Evolutionary conservation across 441 rosid genomes (phyloP).

Genomic region (Populus tomentosa): DNA sequence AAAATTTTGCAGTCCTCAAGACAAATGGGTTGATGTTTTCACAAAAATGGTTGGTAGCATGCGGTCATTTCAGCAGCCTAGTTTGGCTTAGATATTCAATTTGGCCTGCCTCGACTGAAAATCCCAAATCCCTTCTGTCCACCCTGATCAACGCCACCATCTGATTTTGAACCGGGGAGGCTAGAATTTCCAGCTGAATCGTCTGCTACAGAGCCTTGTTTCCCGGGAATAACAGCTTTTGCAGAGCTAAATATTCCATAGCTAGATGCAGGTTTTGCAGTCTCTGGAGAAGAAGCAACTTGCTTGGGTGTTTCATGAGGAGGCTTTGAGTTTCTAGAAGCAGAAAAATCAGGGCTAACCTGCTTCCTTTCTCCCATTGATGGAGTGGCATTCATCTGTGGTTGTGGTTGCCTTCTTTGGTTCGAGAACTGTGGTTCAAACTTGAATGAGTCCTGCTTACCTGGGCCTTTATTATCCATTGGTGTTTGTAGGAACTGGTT

Average conservation of each 20-base stretch:
- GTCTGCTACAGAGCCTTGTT: conserved; percentile 18
- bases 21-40: neutral
- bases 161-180: conserved; percentile 9
- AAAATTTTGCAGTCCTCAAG: neutral
- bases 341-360: conserved; percentile 16
- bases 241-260: conserved; percentile 44
- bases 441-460: conserved; percentile 29
- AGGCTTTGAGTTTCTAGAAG: conserved; percentile 20
- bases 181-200: conserved; percentile 8
- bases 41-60: too few species aligned
- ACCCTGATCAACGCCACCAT: conserved; percentile 10
- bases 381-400: conserved; percentile 9
- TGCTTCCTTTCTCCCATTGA: conserved; percentile 20
- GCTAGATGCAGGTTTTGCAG: conserved; percentile 28
- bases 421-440: conserved; percentile 28
- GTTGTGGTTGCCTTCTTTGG: conserved; percentile 26
- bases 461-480: conserved; percentile 19
- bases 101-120: conserved; percentile 25
- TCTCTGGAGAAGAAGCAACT: conserved; percentile 14
- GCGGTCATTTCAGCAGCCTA: neutral
- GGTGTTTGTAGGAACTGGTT: conserved; percentile 25
- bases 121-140: conserved; percentile 27
- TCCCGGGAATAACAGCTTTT: conserved; percentile 22
- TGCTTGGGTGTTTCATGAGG: conserved; percentile 28
- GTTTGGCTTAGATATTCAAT: conserved; percentile 8